Evolutionary conservation across 2,329 filamentous ascomycete species (phyloP).

Genomic region (Coniella lustricola): DNA sequence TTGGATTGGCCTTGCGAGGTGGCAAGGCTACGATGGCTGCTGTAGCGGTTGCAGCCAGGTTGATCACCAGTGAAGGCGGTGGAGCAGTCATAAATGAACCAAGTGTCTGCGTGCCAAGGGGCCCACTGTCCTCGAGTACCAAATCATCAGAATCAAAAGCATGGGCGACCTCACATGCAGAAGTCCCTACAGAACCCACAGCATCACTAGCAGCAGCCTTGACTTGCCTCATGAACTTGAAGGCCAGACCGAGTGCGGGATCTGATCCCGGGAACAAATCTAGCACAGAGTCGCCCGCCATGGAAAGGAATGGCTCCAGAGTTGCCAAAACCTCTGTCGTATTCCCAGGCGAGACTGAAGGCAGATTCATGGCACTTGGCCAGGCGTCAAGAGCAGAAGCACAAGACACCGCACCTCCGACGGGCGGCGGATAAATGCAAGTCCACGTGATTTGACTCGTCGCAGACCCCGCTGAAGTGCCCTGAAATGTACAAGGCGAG

Average conservation of each 20-base stretch:
- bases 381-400: slow-evolving; percentile 17
- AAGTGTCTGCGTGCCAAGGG: slow-evolving; percentile 16
- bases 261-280: slow-evolving; percentile 18
- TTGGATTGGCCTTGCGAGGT: slow-evolving; percentile 13
- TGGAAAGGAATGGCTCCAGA: slow-evolving; percentile 16
- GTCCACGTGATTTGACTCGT: slow-evolving; percentile 18
- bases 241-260: slow-evolving; percentile 12
- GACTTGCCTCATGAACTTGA: slow-evolving; percentile 16
- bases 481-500: slow-evolving; percentile 15
- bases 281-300: slow-evolving; percentile 13
- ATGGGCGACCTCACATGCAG: slow-evolving; percentile 19
- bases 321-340: slow-evolving; percentile 16
- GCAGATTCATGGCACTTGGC: slow-evolving; percentile 10
- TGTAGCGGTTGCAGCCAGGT: slow-evolving; percentile 13
- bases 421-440: slow-evolving; percentile 18
- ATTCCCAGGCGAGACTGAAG: slow-evolving; percentile 5
- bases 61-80: slow-evolving; percentile 14
- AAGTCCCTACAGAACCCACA: slow-evolving; percentile 14
- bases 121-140: slow-evolving; percentile 18
- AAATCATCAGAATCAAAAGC: slow-evolving; percentile 18
- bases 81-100: slow-evolving; percentile 19
- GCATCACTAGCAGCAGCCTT: slow-evolving; percentile 17
- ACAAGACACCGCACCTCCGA: slow-evolving; percentile 18
- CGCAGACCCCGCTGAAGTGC: slow-evolving; percentile 1
- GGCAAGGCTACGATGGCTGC: slow-evolving; percentile 7